Percentiles rank a stretch among this genome's conserved stretches.
Conservation (phyloP, 2,329 filamentous ascomycete species). For the Coniochaeta sp. region DNA sequence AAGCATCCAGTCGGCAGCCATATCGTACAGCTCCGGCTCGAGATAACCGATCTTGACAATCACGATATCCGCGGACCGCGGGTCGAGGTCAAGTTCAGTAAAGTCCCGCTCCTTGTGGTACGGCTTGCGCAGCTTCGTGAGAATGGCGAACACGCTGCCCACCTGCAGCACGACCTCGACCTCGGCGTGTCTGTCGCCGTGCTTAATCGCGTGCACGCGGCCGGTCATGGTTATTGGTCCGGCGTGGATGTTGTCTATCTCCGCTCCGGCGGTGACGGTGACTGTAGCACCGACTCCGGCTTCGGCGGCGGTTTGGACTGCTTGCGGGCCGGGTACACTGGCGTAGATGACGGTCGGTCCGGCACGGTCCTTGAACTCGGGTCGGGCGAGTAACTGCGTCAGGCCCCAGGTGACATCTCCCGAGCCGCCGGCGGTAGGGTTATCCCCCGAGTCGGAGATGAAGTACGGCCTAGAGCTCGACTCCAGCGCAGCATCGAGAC, state of each 20-base stretch:
- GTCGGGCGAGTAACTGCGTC: slow-evolving; percentile 32
- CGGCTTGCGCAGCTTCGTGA: slow-evolving; percentile 45
- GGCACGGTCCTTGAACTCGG: slow-evolving; percentile 31
- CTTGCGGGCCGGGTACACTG: slow-evolving; percentile 40
- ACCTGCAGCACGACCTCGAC: slow-evolving; percentile 42
- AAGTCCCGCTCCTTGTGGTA: slow-evolving; percentile 48
- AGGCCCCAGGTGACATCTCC: slow-evolving; percentile 48
- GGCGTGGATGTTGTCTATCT: slow-evolving; percentile 39
- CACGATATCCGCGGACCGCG: slow-evolving; percentile 39
- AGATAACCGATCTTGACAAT: slow-evolving; percentile 51
- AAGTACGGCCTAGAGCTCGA: slow-evolving; percentile 38
- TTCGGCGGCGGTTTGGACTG: slow-evolving; percentile 30
- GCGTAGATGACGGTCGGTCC: slow-evolving; percentile 43
- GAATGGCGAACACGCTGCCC: slow-evolving; percentile 41
- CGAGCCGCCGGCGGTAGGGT: slow-evolving; percentile 46
- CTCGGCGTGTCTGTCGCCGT: slow-evolving; percentile 39
- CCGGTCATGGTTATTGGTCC: slow-evolving; percentile 45
- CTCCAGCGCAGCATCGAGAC: slow-evolving; percentile 35
- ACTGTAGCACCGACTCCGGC: slow-evolving; percentile 39
- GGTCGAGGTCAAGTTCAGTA: slow-evolving; percentile 36
- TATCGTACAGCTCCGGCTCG: slow-evolving; percentile 45
- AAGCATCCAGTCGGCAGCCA: slow-evolving; percentile 48
- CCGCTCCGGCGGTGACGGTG: slow-evolving; percentile 43
- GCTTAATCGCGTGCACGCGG: slow-evolving; percentile 39
- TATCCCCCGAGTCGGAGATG: slow-evolving; percentile 49